Percentiles rank a stretch among this genome's conserved stretches.
phyloP scores from a whole-genome alignment of 768 basidiomycete species.

The Boletus tylopilopsis region DNA sequence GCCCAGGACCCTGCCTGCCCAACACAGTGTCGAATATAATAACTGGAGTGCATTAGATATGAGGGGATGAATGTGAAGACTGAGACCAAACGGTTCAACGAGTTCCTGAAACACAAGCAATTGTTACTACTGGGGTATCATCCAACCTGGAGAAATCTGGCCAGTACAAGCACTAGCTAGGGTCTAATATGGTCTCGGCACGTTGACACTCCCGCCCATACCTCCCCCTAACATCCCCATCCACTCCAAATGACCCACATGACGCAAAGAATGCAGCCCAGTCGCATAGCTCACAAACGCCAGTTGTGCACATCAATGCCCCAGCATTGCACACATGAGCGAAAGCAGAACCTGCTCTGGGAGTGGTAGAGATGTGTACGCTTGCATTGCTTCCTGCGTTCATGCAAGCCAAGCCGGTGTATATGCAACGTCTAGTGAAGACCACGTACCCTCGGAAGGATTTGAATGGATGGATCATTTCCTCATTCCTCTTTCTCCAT shows the following conservation, averaged over 20 bases:
- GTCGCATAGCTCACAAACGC: slow-evolving; percentile 87
- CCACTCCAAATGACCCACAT: slow-evolving; percentile 55
- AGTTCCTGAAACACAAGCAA: too few relatives aligned
- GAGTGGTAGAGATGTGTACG: slow-evolving; percentile 87
- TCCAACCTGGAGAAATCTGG: too few relatives aligned
- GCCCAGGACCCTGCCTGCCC: too few relatives aligned
- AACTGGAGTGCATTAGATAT: too few relatives aligned
- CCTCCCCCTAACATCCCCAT: slow-evolving; percentile 59
- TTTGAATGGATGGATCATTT: slow-evolving; percentile 97
- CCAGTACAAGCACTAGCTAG: too few relatives aligned
- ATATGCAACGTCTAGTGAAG: neutral
- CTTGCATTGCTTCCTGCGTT: slow-evolving; percentile 86
- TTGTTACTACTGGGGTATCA: too few relatives aligned
- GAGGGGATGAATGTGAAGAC: too few relatives aligned
- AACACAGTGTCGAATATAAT: too few relatives aligned
- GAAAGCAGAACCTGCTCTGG: slow-evolving; percentile 85
- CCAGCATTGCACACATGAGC: slow-evolving; percentile 81
- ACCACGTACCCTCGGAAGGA: slow-evolving; percentile 83
- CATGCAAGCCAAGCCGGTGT: neutral
- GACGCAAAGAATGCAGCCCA: slow-evolving; percentile 74
- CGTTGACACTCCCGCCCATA: slow-evolving; percentile 1
- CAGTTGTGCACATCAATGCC: slow-evolving; percentile 82
- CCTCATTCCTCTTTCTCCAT: slow-evolving; percentile 90
- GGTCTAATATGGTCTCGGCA: slow-evolving; percentile 17
- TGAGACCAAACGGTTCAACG: too few relatives aligned